These are phyloP conservation scores for Lachancea nothofagi DNA, from an alignment of 805 yeast species.

Conservation along the genomic window DNA sequence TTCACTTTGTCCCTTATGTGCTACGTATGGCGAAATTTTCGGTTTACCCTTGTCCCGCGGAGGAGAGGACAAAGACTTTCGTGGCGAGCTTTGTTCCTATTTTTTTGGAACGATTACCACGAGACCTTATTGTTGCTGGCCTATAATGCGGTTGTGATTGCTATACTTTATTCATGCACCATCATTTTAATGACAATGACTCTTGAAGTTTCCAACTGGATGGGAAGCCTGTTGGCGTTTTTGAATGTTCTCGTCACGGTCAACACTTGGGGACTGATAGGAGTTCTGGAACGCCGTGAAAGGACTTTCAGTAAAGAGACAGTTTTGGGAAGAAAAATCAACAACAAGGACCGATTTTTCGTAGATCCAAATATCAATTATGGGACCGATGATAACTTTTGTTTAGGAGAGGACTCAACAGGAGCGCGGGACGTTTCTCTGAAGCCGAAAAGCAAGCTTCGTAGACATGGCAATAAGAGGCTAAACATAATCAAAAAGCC, in stretches of 20 bases:
- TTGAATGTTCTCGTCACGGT: conserved; percentile 27
- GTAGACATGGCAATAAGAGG: not conserved
- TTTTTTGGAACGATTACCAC: conserved; percentile 25
- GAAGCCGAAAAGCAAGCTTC: not conserved
- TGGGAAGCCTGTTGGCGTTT: conserved; percentile 19
- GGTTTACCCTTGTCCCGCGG: conserved; percentile 22
- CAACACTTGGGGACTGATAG: conserved; percentile 32
- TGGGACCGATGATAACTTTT: conserved; percentile 6
- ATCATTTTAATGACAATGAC: conserved; percentile 15
- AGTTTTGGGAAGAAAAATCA: conserved; percentile 29
- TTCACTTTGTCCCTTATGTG: conserved; percentile 16
- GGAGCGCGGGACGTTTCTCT: not conserved
- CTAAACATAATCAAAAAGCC: not conserved
- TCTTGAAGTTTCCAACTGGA: conserved; percentile 18
- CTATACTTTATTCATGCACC: conserved; percentile 15
- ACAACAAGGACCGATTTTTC: conserved; percentile 27
- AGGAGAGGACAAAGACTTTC: conserved; percentile 9
- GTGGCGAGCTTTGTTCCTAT: not conserved
- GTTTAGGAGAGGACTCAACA: not conserved
- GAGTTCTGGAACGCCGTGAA: conserved; percentile 28
- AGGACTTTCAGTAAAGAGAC: conserved; percentile 24
- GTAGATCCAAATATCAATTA: conserved; percentile 23
- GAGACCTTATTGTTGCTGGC: conserved; percentile 25
- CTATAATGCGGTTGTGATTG: conserved; percentile 19
- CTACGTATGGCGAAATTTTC: conserved; percentile 25